A percentile compares a stretch with the other conserved stretches of the same genome.
phyloP scores from a whole-genome alignment of 2,329 filamentous ascomycete species.

The Phoma herbarum region DNA sequence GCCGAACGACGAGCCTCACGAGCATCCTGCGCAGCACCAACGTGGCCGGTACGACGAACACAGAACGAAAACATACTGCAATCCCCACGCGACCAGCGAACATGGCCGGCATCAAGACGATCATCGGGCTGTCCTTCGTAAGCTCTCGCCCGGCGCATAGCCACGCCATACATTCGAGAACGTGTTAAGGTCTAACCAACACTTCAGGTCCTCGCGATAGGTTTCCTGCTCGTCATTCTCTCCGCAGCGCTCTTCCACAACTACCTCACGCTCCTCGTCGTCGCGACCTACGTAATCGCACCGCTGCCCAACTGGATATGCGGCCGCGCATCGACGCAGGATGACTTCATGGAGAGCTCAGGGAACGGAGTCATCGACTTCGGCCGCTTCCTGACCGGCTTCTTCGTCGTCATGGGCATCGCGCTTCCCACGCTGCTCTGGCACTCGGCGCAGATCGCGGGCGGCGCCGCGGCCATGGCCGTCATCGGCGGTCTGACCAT shows the following conservation, averaged over 20 bases:
- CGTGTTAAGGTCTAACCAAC: constrained; percentile 10
- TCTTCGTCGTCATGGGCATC: constrained; percentile 96
- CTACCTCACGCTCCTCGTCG: constrained; percentile 94
- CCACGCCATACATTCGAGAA: constrained; percentile 12
- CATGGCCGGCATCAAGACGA: constrained; percentile 95
- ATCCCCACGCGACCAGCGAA: constrained; percentile 5
- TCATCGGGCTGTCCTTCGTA: constrained; percentile 98
- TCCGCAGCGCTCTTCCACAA: constrained; percentile 94
- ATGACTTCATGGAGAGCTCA: constrained; percentile 92
- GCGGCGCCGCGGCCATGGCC: constrained; percentile 93
- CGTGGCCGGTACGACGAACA: background rate
- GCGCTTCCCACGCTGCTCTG: constrained; percentile 88
- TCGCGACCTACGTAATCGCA: constrained; percentile 92
- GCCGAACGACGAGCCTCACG: background rate
- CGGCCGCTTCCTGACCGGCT: constrained; percentile 92
- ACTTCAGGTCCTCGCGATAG: constrained; percentile 84
- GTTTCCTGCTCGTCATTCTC: constrained; percentile 98
- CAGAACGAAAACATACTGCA: background rate
- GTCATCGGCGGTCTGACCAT: constrained; percentile 92
- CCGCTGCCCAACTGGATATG: constrained; percentile 98
- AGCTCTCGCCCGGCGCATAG: constrained; percentile 43
- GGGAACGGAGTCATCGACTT: constrained; percentile 89
- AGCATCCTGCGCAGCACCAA: background rate
- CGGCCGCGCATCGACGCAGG: constrained; percentile 83
- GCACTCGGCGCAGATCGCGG: constrained; percentile 81